Evolutionary conservation across 2,329 filamentous ascomycete genomes (phyloP).

Genomic region (Malbranchea zuffiana): DNA sequence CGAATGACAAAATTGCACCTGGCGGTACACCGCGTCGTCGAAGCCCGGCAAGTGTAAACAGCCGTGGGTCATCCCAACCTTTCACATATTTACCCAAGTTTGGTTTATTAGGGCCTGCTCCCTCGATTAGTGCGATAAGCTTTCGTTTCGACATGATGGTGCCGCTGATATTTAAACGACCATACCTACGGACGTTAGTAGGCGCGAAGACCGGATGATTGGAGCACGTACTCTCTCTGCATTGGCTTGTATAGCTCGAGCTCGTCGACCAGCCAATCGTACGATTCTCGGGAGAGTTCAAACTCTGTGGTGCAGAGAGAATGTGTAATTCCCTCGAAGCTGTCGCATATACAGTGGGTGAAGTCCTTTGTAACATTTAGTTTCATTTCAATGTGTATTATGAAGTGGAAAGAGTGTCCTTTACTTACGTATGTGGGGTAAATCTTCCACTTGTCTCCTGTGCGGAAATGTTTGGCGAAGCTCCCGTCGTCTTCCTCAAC

Average conservation of each 20-base stretch:
- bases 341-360: constrained; percentile 82
- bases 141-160: constrained; percentile 75
- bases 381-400: background rate
- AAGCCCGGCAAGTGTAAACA: constrained; percentile 72
- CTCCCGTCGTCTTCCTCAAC: constrained; percentile 31
- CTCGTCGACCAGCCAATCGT: constrained; percentile 78
- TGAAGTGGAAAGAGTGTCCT: background rate
- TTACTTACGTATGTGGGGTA: constrained; percentile 64
- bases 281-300: constrained; percentile 69
- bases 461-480: constrained; percentile 56
- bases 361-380: no score
- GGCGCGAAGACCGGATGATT: background rate
- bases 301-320: constrained; percentile 92
- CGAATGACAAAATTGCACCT: constrained; percentile 70
- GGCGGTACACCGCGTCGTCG: constrained; percentile 71
- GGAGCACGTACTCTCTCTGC: constrained; percentile 67
- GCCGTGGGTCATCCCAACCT: constrained; percentile 68
- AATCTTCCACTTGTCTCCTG: constrained; percentile 75
- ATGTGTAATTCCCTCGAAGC: constrained; percentile 84
- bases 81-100: constrained; percentile 9
- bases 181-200: constrained; percentile 31
- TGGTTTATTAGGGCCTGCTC: background rate
- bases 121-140: constrained; percentile 60
- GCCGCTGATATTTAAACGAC: constrained; percentile 62
- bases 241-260: constrained; percentile 81